Base-by-base conservation (phyloP, 2,329 filamentous ascomycete species). In the Fusarium stilboides region DNA sequence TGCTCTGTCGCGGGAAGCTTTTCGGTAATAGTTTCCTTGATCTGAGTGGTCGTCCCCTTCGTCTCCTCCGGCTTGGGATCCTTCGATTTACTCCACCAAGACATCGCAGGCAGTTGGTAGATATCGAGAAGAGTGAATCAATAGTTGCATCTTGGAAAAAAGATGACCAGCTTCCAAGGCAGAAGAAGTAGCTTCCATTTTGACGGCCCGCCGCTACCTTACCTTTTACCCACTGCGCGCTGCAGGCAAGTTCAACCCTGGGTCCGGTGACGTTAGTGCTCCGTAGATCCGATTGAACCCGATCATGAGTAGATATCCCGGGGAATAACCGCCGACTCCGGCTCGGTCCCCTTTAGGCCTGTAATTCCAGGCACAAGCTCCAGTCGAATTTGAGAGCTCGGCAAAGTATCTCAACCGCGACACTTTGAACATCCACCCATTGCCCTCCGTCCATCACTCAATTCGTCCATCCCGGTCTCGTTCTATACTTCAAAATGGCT, bases 1-100 rank as follows among this genome's bases (percentile, higher is more conserved):
- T 87, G 85, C 68, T 84, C 81, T 34, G 79, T 76, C 7, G 80
- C 74, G 2, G 85, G 85, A 17, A 87, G 83, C 73, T 83, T 85
- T 12, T 82, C 80, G 57, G 85, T 81, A 72, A 84, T 82, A 6
- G 75, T 62, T n/a, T 78, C 70, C 17, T 68, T 71, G 53, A 64
- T 56, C 17, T 68, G 62, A n/a, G 73, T 28, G 37, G 69, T 61
- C 20, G 75, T 71, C 44, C 65, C 71, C 54, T 71, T 73, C 58
- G 66, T 65, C 57, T 77, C 69, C 55, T 77, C 74, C 19, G 76
- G 69, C 69, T 80, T 78, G 34, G 77, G 54, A 9, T 80, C 75
- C 58, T 77, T 73, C 28, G 78, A 76, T 65, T 81, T 81, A 24
- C 80, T 77, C 81, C 82, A 85, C 80, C 84, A 86, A 74, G 73